Evolutionary conservation across 768 basidiomycete genomes (phyloP), one percentile per base, ranked within the genome.

Genomic region (Leccinum sublutescens): DNA sequence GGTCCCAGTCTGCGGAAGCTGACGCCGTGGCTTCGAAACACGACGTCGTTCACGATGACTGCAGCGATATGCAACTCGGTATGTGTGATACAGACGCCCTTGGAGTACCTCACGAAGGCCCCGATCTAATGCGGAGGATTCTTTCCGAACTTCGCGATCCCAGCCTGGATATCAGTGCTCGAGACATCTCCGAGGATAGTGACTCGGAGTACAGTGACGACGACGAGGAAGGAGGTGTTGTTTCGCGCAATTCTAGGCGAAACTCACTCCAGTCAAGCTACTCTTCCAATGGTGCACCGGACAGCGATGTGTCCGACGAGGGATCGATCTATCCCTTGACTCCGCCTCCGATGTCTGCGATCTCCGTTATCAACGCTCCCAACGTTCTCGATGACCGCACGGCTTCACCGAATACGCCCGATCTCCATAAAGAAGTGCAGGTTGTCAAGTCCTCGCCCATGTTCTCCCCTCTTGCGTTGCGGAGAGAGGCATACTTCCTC

Each of bases 111-210:
- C 40, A 54, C 12, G 56, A 50, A 2, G 54, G 56, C 11, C 15
- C 4, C n/a, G 56, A 61, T 19, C 17, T 62, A 3, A 68, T 68
- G 62, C 52, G 52, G 7, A 57, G 21, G 21, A 49, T 68, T 2
- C 63, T 65, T n/a, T 49, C 45, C 15, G 60, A 60, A n/a, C 63
- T 70, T 27, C 58, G 63, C 1, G 58, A 70, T 25, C 57, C 57
- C 33, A 7, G 10, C 12, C 4, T 70, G 38, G 63, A 67, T 12
- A 50, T 33, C 7, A 29, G 2, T 7, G 54, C 63, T 48, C 56
- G 52, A 5, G 2, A 51, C 2, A 27, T 61, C 8, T 59, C 54
- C 19, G 59, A 67, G 25, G 57, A 60, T 19, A 54, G 50, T 51
- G 62, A 60, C 4, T 54, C 56, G 29, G 62, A 53, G 27, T 50